Conservation (phyloP, 495 filamentous ascomycete genomes). For the Aspergillus coremiiformis region DNA sequence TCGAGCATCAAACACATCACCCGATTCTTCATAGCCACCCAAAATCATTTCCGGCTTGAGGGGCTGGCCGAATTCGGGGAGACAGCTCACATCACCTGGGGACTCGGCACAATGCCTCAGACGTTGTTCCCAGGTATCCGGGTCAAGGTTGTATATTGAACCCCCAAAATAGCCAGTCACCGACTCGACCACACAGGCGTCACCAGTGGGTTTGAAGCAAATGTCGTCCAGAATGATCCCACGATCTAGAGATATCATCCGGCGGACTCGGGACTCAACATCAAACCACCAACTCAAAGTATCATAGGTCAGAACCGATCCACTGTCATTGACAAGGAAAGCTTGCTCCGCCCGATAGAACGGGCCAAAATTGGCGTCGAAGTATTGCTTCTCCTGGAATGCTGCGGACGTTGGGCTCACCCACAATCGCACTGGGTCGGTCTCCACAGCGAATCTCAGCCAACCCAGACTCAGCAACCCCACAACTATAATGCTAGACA, state of each 20-base stretch:
- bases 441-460: constrained; percentile 79
- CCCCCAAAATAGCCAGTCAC: constrained; percentile 77
- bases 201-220: constrained; percentile 87
- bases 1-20: constrained; percentile 60
- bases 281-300: constrained; percentile 92
- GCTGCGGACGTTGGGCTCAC: constrained; percentile 88
- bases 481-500: constrained; percentile 60
- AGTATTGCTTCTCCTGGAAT: constrained; percentile 88
- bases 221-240: constrained; percentile 69
- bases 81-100: constrained; percentile 63
- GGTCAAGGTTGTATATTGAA: constrained; percentile 53
- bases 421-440: constrained; percentile 85
- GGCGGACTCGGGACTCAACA: constrained; percentile 66
- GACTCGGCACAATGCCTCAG: constrained; percentile 64
- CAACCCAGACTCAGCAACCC: constrained; percentile 74
- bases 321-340: constrained; percentile 87
- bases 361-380: constrained; percentile 89
- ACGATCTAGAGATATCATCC: constrained; percentile 57
- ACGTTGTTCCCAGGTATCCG: constrained; percentile 58
- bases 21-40: constrained; percentile 64
- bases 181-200: constrained; percentile 88
- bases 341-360: constrained; percentile 93
- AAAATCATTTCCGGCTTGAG: constrained; percentile 77
- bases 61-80: constrained; percentile 81
- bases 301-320: constrained; percentile 77